Conservation (phyloP, 331 rosid genomes). For the Arachis monticola region DNA sequence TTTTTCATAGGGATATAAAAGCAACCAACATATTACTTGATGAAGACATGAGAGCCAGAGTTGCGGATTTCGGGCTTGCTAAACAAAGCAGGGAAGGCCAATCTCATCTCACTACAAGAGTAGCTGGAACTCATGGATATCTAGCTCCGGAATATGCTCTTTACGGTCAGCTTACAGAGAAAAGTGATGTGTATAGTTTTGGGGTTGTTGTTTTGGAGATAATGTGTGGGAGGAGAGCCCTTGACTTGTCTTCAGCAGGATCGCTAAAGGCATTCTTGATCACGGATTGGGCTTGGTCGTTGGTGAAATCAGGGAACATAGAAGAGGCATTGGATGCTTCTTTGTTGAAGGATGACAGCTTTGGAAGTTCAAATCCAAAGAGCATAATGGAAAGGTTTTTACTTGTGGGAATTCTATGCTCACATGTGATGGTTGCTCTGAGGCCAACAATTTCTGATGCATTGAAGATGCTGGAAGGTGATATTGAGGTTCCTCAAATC, state of each 20-base stretch:
- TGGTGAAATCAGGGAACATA: constrained; percentile 70
- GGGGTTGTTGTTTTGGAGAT: constrained; percentile 96
- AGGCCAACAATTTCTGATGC: constrained; percentile 90
- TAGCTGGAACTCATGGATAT: constrained; percentile 98
- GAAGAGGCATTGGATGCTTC: constrained; percentile 69
- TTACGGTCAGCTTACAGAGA: constrained; percentile 96
- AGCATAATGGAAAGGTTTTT: constrained; percentile 88
- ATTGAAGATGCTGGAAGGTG: constrained; percentile 96
- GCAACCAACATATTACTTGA: constrained; percentile 85
- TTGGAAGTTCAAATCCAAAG: constrained; percentile 70
- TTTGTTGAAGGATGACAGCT: constrained; percentile 55
- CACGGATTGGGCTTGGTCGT: constrained; percentile 97
- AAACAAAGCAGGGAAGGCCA: constrained; percentile 89
- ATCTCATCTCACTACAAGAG: constrained; percentile 98
- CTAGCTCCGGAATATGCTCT: constrained; percentile 95
- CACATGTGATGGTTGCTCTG: constrained; percentile 95
- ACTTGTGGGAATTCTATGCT: constrained; percentile 86
- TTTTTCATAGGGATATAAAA: constrained; percentile 84
- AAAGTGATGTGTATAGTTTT: constrained; percentile 93
- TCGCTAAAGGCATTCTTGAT: constrained; percentile 73
- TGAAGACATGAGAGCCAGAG: constrained; percentile 84
- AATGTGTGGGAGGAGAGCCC: constrained; percentile 95
- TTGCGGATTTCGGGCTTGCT: constrained; percentile 94
- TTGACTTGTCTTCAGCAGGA: constrained; percentile 71
- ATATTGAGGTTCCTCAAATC: constrained; percentile 77